Base-by-base conservation (phyloP, 164 flowering plant species). In the Euptelea pleiosperma region DNA sequence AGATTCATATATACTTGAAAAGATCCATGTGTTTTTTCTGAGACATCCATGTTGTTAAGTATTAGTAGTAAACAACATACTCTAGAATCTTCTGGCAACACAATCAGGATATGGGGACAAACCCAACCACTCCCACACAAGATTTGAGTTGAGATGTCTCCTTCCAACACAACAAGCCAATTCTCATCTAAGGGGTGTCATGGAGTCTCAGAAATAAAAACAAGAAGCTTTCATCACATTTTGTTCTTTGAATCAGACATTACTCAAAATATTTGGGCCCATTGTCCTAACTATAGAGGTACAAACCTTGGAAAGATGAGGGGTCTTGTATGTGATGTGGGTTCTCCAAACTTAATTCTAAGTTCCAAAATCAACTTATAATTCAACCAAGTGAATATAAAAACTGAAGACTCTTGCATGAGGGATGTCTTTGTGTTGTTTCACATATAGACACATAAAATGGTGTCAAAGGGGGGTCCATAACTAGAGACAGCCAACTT, bases 341-440 rank as follows among this genome's bases (percentile, higher is more conserved):
- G 15, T 4, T 10, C 8, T 19, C n/a, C 5, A 24, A 26, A 4
- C 31, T 52, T 9, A 46, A 46, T 12, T 44, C 16, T 12, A 35
- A 15, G 40, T 10, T 11, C 19, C 30, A 36, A 55, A 55, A 15
- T 33, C 34, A 55, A 37, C 46, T 28, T 19, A 44, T 21, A 36
- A 21, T 18, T 31, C 55, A 33, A 18, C 24, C 22, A 34, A n/a
- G 37, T 10, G 39, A 11, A 33, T 42, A 8, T 11, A 46, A 43
- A 19, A 29, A 19, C 26, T 6, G 44, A 21, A 22, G 37, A 6
- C 22, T 9, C 3, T 44, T 44, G 61, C 61, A 57, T 44, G 61
- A 57, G 61, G 61, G 52, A 33, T 57, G 61, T 44, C 30, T 10
- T 58, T 47, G 53, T 58, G 53, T 22, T 36, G 28, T 54, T 33